phyloP scores from a whole-genome alignment of 352 stramenopile species.

The Globisporangium iwayamae region DNA sequence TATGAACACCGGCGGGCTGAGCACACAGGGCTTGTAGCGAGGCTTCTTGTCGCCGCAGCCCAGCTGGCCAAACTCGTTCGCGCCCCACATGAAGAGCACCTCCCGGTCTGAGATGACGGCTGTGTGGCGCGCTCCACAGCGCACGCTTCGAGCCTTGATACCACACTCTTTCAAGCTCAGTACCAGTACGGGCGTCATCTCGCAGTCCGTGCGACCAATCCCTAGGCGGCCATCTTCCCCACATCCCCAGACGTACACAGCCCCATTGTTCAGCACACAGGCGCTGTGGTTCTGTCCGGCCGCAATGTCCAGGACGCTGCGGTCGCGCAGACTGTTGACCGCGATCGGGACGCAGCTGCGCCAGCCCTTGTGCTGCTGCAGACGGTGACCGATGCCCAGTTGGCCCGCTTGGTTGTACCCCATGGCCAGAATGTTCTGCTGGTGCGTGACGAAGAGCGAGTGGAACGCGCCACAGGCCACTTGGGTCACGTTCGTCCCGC shows the following conservation, averaged over 20 bases:
- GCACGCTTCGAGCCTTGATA: conserved; percentile 41
- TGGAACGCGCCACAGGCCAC: conserved; percentile 65
- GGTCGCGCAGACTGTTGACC: conserved; percentile 43
- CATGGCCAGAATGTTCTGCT: conserved; percentile 73
- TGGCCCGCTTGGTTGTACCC: conserved; percentile 80
- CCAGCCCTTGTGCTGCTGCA: conserved; percentile 62
- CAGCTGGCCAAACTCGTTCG: conserved; percentile 79
- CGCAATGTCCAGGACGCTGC: conserved; percentile 66
- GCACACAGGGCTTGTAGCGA: conserved; percentile 38
- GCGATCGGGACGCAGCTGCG: conserved; percentile 58
- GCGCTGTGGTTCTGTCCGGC: conserved; percentile 74
- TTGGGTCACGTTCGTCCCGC: conserved; percentile 56
- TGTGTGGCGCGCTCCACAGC: conserved; percentile 66
- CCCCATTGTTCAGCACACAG: conserved; percentile 64
- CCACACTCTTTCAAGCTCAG: conserved; percentile 34
- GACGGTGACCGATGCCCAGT: conserved; percentile 56
- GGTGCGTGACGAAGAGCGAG: conserved; percentile 73
- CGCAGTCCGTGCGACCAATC: conserved; percentile 33
- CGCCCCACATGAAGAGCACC: conserved; percentile 73
- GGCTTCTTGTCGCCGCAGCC: conserved; percentile 53
- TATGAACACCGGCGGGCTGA: conserved; percentile 37
- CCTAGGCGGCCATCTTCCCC: conserved; percentile 67
- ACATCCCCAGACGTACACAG: conserved; percentile 76
- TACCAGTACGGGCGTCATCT: conserved; percentile 32
- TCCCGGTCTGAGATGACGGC: conserved; percentile 61